A percentile compares a stretch with the other conserved stretches of the same genome.
Conservation (phyloP, 2,329 filamentous ascomycete genomes). For the Ceratocystis cubensis region DNA sequence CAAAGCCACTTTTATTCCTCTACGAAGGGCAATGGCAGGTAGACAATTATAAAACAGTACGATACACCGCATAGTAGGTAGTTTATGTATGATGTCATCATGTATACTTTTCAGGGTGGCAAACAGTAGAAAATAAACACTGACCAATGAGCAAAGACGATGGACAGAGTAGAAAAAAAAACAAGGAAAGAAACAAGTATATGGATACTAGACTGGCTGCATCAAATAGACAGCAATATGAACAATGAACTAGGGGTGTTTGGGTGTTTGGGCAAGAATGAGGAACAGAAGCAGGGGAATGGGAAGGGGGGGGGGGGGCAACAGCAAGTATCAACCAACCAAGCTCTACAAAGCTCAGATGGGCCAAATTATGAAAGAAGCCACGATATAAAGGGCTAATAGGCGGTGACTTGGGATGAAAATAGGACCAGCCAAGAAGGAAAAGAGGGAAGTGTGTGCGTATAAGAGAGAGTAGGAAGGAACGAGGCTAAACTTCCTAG, state of each 20-base stretch:
- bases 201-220: background rate
- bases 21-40: background rate
- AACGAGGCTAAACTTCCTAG: too few relatives aligned
- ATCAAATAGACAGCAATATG: background rate
- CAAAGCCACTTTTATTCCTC: background rate
- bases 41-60: too few relatives aligned
- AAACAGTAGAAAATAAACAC: background rate
- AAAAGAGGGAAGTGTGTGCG: too few relatives aligned
- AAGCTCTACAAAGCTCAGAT: background rate
- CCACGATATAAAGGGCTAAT: background rate
- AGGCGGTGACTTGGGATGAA: background rate
- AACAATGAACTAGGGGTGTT: background rate
- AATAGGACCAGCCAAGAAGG: background rate
- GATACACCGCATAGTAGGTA: too few relatives aligned
- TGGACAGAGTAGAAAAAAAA: background rate
- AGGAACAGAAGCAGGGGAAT: background rate
- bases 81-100: conserved; percentile 3
- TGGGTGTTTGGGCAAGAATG: too few relatives aligned
- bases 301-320: background rate
- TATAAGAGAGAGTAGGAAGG: background rate
- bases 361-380: background rate
- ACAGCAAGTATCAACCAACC: too few relatives aligned
- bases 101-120: background rate
- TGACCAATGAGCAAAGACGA: background rate
- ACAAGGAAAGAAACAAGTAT: background rate